These are phyloP conservation scores for Epichloe gansuensis DNA, from an alignment of 2,329 filamentous ascomycete genomes.

Conservation along the genomic window DNA sequence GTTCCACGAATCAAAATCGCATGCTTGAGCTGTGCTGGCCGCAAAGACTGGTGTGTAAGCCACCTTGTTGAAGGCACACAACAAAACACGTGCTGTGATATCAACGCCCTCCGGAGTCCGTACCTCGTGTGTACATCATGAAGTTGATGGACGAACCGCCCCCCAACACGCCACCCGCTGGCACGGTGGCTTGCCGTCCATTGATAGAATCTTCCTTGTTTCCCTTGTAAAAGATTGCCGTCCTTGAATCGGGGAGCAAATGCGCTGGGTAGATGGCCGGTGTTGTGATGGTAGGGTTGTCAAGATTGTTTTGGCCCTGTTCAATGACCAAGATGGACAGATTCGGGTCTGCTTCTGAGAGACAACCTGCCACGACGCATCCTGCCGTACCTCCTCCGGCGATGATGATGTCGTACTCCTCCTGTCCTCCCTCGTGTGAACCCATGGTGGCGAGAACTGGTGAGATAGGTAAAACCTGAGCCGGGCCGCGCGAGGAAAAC, in stretches of 20 bases:
- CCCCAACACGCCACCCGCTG: conserved; percentile 16
- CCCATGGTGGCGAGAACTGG: conserved; percentile 4
- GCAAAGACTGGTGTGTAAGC: no score
- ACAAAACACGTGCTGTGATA: no score
- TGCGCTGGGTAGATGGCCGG: conserved; percentile 12
- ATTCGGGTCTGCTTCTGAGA: conserved; percentile 14
- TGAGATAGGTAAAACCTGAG: no score
- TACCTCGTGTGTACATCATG: conserved; percentile 18
- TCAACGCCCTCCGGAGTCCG: neutral
- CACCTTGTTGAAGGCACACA: no score
- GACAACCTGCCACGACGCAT: conserved; percentile 15
- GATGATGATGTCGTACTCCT: conserved; percentile 12
- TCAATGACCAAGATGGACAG: conserved; percentile 17
- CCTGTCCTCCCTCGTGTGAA: conserved; percentile 4
- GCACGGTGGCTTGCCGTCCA: conserved; percentile 12
- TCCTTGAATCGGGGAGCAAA: conserved; percentile 11
- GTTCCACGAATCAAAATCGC: conserved; percentile 23
- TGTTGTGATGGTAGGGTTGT: conserved; percentile 14
- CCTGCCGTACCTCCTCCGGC: conserved; percentile 16
- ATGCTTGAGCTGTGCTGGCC: conserved; percentile 12
- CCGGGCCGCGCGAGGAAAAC: no score
- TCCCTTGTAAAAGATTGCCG: conserved; percentile 12
- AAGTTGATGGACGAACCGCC: conserved; percentile 23
- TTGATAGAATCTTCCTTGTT: conserved; percentile 13
- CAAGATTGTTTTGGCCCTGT: conserved; percentile 14